Conservation (phyloP, 2,329 filamentous ascomycete species). For the Alternaria solani region DNA sequence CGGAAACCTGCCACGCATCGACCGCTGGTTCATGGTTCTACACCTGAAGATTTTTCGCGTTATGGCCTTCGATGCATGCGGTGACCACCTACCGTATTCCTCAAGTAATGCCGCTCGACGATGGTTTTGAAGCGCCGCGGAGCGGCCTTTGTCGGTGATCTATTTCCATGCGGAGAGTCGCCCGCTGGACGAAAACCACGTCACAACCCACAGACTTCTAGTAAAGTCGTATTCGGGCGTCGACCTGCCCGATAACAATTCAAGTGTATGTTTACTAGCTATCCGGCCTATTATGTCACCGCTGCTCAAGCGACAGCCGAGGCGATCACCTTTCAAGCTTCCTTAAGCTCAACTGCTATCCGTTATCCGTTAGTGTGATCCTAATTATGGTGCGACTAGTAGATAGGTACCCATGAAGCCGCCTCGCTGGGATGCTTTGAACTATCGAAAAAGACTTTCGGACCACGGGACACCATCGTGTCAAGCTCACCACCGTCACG, state of each 20-base stretch:
- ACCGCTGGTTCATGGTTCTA: neutral
- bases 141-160: neutral
- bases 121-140: neutral
- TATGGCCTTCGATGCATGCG: neutral
- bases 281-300: neutral
- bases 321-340: conserved; percentile 4
- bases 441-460: neutral
- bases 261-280: neutral
- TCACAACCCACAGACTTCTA: conserved; percentile 3
- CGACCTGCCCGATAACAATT: neutral
- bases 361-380: neutral
- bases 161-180: neutral
- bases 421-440: neutral
- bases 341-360: neutral
- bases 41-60: neutral
- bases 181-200: neutral
- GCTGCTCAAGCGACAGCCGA: neutral
- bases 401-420: neutral
- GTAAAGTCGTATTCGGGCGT: conserved; percentile 1
- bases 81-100: neutral
- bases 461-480: neutral
- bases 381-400: conserved; percentile 1
- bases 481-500: neutral
- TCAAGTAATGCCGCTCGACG: neutral
- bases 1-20: neutral